Base-by-base conservation (phyloP, 179 eudicot genomes). In the Actinidia chinensis region DNA sequence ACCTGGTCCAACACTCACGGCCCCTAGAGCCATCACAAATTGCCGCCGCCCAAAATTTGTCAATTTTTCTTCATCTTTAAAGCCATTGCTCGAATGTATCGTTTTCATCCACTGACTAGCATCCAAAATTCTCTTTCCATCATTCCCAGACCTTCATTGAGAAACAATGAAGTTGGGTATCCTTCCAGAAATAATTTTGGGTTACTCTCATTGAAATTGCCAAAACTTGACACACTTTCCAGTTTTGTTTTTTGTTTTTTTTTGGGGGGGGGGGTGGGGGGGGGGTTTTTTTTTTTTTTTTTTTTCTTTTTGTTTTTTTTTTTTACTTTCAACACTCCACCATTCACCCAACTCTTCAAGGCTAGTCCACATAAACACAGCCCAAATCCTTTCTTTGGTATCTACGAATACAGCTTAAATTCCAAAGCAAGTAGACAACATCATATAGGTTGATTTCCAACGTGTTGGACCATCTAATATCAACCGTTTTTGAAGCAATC, bases 21-120 rank as follows among this genome's bases (percentile, higher is more conserved):
- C 68, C 13, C n/a, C 5, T 7, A 64, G 17, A 25, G 68, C 46
- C 20, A 36, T 63, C 68, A 28, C 8, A 33, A 36, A 28, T 36
- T 36, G 14, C 46, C 12, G n/a, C 28, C 68, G 15, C 76, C 75
- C 68, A 66, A 80, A 67, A 58, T 7, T 80, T 68, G 56, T 80
- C 79, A 43, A 74, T 73, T 33, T 79, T 79, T 7, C 20, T 79
- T 79, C 74, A 79, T 79, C 8, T 42, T 54, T 40, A 15, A 13
- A 5, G 68, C 61, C 82, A 80, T 80, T 1, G 22, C 18, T 52
- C n/a, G 25, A 0, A 66, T 52, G 15, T 18, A 65, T 47, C 8
- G 25, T 47, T 23, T 13, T 33, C 36, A 60, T 46, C 56, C 2
- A 28, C 8, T 9, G 14, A 13, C 40, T 28, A 25, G 42, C 15